phyloP scores from a whole-genome alignment of 805 yeast genomes.

The Debaryomyces tyrocola region DNA sequence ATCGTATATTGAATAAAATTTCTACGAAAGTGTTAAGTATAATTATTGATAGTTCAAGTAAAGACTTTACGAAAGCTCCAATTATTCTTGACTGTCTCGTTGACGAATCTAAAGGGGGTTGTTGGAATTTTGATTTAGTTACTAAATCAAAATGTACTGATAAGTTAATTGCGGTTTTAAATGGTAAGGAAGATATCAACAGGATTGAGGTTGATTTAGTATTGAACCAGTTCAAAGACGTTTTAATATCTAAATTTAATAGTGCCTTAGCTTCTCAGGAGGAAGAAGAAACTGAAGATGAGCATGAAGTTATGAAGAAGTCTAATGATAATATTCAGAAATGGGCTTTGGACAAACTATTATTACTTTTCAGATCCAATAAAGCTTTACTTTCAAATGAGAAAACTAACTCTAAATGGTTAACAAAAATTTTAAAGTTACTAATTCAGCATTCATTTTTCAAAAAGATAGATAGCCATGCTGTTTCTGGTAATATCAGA shows the following conservation, averaged over 20 bases:
- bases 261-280: slow-evolving; percentile 19
- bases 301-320: slow-evolving; percentile 14
- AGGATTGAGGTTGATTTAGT: slow-evolving; percentile 14
- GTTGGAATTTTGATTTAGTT: slow-evolving; percentile 70
- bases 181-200: slow-evolving; percentile 18
- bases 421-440: slow-evolving; percentile 38
- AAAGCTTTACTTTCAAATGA: slow-evolving; percentile 27
- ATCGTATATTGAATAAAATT: slow-evolving; percentile 65
- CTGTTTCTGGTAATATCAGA: slow-evolving; percentile 34
- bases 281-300: slow-evolving; percentile 20
- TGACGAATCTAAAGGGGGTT: slow-evolving; percentile 44
- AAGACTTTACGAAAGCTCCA: slow-evolving; percentile 41
- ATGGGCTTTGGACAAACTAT: slow-evolving; percentile 62
- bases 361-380: slow-evolving; percentile 51
- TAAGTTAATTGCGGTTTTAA: slow-evolving; percentile 24
- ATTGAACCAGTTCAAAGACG: slow-evolving; percentile 17
- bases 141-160: slow-evolving; percentile 72
- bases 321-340: slow-evolving; percentile 40
- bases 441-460: slow-evolving; percentile 46
- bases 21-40: slow-evolving; percentile 53
- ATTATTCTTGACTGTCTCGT: slow-evolving; percentile 24
- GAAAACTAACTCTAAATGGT: slow-evolving; percentile 15
- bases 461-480: slow-evolving; percentile 12
- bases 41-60: slow-evolving; percentile 38
- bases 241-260: slow-evolving; percentile 25